phyloP scores from a whole-genome alignment of 495 filamentous ascomycete genomes.

The Bryoglossum gracile region DNA sequence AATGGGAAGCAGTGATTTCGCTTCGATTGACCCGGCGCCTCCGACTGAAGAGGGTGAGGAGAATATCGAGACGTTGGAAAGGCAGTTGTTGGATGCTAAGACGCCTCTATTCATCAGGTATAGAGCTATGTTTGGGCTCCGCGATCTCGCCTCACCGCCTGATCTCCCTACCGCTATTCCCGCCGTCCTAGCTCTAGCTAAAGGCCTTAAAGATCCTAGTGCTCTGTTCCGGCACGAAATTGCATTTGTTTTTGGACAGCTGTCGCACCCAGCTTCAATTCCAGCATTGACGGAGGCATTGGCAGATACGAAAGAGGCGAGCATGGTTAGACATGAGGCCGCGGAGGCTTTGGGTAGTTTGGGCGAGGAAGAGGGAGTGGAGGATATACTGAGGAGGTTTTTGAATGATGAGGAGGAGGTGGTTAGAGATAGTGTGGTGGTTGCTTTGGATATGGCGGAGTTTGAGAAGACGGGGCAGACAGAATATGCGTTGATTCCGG shows the following conservation, averaged over 20 bases:
- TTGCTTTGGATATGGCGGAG: conserved; percentile 96
- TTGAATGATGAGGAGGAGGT: conserved; percentile 86
- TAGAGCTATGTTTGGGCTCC: conserved; percentile 93
- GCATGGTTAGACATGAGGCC: conserved; percentile 97
- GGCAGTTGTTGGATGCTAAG: conserved; percentile 66
- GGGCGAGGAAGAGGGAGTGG: conserved; percentile 88
- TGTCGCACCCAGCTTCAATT: conserved; percentile 93
- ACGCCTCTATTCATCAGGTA: conserved; percentile 86
- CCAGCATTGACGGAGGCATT: conserved; percentile 75
- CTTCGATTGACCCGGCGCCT: conserved; percentile 92
- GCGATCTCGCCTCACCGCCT: conserved; percentile 87
- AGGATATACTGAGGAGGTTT: conserved; percentile 75
- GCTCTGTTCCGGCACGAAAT: conserved; percentile 98
- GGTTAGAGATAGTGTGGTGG: conserved; percentile 88
- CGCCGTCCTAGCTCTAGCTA: conserved; percentile 78
- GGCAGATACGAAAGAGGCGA: conserved; percentile 69
- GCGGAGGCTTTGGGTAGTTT: conserved; percentile 96
- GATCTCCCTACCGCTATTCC: conserved; percentile 79
- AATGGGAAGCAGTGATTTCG: conserved; percentile 82
- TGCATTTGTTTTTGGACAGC: conserved; percentile 95
- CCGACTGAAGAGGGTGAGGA: conserved; percentile 50
- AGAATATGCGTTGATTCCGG: conserved; percentile 86
- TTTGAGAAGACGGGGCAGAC: conserved; percentile 83
- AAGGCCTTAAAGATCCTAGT: conserved; percentile 76
- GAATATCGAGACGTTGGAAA: conserved; percentile 68